phyloP scores from a whole-genome alignment of 495 filamentous ascomycete genomes.

The Xylaria palmicola region DNA sequence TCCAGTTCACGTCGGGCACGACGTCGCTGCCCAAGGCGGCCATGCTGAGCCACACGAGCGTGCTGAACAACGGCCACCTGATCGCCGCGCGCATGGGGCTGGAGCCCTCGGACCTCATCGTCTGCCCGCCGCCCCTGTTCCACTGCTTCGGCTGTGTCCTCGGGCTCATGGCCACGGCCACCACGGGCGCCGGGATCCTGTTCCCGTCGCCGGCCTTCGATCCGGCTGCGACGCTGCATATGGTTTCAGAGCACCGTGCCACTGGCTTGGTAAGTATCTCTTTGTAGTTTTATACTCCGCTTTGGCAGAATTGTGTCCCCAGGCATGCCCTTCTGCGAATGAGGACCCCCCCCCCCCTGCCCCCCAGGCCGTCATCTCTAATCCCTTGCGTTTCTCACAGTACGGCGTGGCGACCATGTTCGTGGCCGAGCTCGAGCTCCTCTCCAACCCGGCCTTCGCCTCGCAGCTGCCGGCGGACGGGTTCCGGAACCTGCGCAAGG shows the following conservation, averaged over 20 bases:
- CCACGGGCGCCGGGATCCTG: conserved; percentile 79
- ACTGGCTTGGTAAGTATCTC: too few relatives aligned
- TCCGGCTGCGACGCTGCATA: conserved; percentile 64
- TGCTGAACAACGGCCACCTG: conserved; percentile 85
- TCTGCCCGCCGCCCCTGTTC: conserved; percentile 85
- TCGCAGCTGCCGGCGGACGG: conserved; percentile 40
- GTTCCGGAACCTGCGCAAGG: conserved; percentile 71
- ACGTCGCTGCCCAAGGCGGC: conserved; percentile 89
- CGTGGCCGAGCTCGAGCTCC: conserved; percentile 74
- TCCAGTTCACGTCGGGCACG: conserved; percentile 96
- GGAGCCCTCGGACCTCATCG: conserved; percentile 67
- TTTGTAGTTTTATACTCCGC: too few relatives aligned
- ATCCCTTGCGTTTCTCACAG: too few relatives aligned
- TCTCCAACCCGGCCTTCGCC: conserved; percentile 51
- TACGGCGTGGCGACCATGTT: conserved; percentile 99
- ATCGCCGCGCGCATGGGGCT: conserved; percentile 84
- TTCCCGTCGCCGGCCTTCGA: conserved; percentile 89
- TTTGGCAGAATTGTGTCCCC: too few relatives aligned
- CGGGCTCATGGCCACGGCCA: conserved; percentile 92
- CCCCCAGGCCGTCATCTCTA: too few relatives aligned
- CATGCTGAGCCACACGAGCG: conserved; percentile 77
- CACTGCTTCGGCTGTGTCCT: conserved; percentile 92
- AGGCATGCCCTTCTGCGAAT: too few relatives aligned
- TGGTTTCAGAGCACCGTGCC: conserved; percentile 71
- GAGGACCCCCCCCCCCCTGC: too few relatives aligned